phyloP scores from a whole-genome alignment of 1,139 yeast genomes.

The Yamadazyma atmosphaerica region DNA sequence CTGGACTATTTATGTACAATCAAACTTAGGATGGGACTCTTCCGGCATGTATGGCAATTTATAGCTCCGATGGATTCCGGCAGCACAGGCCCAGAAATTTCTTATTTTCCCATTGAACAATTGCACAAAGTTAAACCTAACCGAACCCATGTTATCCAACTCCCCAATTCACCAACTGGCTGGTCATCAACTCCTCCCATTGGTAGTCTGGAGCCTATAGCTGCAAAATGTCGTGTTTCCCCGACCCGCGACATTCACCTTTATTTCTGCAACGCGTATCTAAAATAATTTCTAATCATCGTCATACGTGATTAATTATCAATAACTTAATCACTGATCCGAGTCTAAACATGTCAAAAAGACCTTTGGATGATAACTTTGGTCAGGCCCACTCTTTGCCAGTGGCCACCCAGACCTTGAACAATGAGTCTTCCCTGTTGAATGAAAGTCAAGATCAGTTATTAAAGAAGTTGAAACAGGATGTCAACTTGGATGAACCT shows the following conservation, averaged over 20 bases:
- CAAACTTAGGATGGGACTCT: no score
- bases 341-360: conserved; percentile 13
- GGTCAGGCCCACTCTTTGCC: conserved; percentile 47
- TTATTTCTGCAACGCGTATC: neutral
- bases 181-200: neutral
- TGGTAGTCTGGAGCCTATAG: no score
- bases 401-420: conserved; percentile 34
- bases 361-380: conserved; percentile 11
- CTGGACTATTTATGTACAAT: no score
- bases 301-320: neutral
- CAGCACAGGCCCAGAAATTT: no score
- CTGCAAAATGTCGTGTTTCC: no score
- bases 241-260: neutral
- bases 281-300: no score
- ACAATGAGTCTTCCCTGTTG: conserved; percentile 23
- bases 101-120: no score
- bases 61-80: no score
- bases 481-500: conserved; percentile 32
- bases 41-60: no score
- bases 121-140: no score
- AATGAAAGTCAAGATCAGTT: conserved; percentile 32
- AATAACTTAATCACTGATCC: neutral
- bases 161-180: no score
- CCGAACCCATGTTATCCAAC: no score
- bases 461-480: conserved; percentile 34